Evolutionary conservation across 2,329 filamentous ascomycete genomes (phyloP).

Genomic region (Neopestalotiopsis sp.): DNA sequence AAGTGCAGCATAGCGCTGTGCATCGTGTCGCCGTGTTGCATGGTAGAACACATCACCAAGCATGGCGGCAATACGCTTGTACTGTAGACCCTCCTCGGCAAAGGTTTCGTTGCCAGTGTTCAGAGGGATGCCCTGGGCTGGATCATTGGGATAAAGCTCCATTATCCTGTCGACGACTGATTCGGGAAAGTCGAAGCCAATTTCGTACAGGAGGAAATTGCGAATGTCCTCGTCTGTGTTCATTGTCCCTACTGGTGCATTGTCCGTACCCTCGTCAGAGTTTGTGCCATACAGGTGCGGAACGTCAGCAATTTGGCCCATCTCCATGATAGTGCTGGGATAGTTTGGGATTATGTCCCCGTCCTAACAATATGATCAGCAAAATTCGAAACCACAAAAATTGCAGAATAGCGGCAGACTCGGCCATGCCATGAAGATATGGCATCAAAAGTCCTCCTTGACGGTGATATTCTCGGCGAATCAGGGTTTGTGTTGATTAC

Average conservation of each 20-base stretch:
- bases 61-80: conserved; percentile 60
- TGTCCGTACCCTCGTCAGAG: conserved; percentile 63
- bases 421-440: not conserved
- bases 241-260: conserved; percentile 30
- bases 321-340: conserved; percentile 57
- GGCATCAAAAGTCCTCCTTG: too few species aligned
- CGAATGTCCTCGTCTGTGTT: conserved; percentile 32
- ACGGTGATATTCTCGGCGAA: not conserved
- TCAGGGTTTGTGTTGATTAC: not conserved
- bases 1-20: conserved; percentile 55
- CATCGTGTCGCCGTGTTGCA: conserved; percentile 58
- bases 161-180: conserved; percentile 42
- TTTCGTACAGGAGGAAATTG: conserved; percentile 25
- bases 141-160: conserved; percentile 56
- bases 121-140: conserved; percentile 53
- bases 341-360: conserved; percentile 60
- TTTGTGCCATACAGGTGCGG: conserved; percentile 69
- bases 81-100: conserved; percentile 49
- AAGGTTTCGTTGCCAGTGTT: conserved; percentile 41
- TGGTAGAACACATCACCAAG: conserved; percentile 61
- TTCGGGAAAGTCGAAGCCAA: conserved; percentile 30
- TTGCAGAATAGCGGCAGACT: not conserved
- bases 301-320: conserved; percentile 67
- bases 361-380: conserved; percentile 40
- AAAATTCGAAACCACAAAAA: not conserved